Evolutionary conservation across 306 rosid genomes (phyloP), one percentile per base, ranked within the genome.

Genomic region (Calophaca sinica): DNA sequence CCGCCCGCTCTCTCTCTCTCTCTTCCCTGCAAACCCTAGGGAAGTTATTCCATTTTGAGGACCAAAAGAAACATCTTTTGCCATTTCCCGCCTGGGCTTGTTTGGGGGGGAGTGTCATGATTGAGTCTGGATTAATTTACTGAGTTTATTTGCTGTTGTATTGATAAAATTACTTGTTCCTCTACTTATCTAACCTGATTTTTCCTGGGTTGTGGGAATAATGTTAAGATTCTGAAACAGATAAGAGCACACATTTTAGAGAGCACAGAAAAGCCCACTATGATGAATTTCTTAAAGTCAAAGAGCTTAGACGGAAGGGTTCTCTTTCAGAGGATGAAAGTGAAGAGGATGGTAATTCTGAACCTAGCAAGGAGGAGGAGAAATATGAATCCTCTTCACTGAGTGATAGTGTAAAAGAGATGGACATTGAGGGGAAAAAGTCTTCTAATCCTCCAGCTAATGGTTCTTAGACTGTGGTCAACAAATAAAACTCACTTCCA

Each of bases 231-330:
- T 82, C 90, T 46, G 89, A 86, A 72, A 52, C 89, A 76, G 96
- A 85, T 35, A 87, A 78, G 81, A 86, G 81, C 73, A 7, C 9
- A 77, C 85, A 83, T 44, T 93, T 93, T 55, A 89, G 82, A 81
- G 91, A 90, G 84, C 97, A 82, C 57, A 83, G 98, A 68, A 93
- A 73, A 81, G 97, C 93, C 78, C 98, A 93, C 79, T 93, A 93
- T 51, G 88, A 93, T 81, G 98, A 93, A 79, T 93, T 78, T 78
- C 91, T 80, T 53, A 93, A 87, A 86, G 93, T 90, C 38, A 89
- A 73, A 86, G 98, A 90, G 85, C 89, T 82, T 32, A 87, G 83
- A 41, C 78, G 78, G 54, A 85, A 82, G 13, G 93, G 88, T 44
- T 84, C 96, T 15, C 45, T 78, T 63, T n/a, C 68, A 3, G 93